Conservation (phyloP, 2,329 filamentous ascomycete genomes). For the Ceratocystis destructans region DNA sequence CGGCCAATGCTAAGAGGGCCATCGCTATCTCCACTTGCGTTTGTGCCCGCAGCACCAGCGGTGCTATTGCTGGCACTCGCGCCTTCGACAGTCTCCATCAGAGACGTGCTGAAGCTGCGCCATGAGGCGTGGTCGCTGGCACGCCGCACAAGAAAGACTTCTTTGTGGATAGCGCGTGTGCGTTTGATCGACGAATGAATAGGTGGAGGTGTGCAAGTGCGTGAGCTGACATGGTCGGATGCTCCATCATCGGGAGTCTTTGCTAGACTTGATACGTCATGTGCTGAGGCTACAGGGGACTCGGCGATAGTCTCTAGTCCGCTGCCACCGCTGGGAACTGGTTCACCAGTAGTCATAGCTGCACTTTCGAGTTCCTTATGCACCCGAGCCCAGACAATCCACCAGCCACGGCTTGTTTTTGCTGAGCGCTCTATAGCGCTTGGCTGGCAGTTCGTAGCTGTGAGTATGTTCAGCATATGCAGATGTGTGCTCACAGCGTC, state of each 20-base stretch:
- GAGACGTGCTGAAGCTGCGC: conserved; percentile 26
- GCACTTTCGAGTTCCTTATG: conserved; percentile 23
- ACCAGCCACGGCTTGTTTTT: conserved; percentile 55
- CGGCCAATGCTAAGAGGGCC: conserved; percentile 25
- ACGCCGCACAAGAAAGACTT: conserved; percentile 47
- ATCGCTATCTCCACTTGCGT: conserved; percentile 32
- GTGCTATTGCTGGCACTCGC: neutral
- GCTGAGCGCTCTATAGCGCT: conserved; percentile 46
- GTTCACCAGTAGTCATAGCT: neutral
- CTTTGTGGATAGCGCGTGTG: conserved; percentile 32
- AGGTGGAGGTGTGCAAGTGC: neutral
- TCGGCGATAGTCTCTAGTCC: conserved; percentile 15
- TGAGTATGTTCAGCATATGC: conserved; percentile 46
- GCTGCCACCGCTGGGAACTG: conserved; percentile 2
- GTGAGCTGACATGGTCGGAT: conserved; percentile 16
- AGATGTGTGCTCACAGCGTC: conserved; percentile 53
- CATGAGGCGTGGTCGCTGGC: conserved; percentile 42
- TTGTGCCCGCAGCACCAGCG: neutral
- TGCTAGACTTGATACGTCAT: neutral
- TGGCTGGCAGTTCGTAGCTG: conserved; percentile 25
- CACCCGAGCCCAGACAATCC: conserved; percentile 53
- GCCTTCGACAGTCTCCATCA: conserved; percentile 26
- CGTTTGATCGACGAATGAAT: neutral
- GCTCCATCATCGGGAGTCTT: conserved; percentile 3
- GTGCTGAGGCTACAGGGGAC: conserved; percentile 10